phyloP scores from a whole-genome alignment of 129 eudicot species.

The Artemisia annua region DNA sequence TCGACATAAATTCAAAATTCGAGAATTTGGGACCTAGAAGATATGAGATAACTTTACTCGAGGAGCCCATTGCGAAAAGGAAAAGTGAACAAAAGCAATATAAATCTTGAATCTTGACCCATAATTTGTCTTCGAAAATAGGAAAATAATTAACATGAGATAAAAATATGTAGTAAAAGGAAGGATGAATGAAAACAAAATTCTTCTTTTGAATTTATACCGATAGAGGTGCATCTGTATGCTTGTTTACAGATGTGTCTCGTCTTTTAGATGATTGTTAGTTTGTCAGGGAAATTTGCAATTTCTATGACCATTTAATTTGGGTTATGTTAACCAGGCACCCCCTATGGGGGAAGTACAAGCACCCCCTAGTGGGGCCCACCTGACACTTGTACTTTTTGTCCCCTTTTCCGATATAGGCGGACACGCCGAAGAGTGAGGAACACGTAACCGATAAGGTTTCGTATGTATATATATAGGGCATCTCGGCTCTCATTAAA shows the following conservation, averaged over 20 bases:
- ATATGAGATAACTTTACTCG: constrained; percentile 43
- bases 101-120: constrained; percentile 55
- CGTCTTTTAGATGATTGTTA: constrained; percentile 26
- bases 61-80: constrained; percentile 46
- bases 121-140: constrained; percentile 39
- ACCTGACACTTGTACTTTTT: too few relatives aligned
- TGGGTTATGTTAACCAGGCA: too few relatives aligned
- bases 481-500: too few relatives aligned
- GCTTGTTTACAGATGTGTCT: neutral
- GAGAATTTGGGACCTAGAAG: constrained; percentile 23
- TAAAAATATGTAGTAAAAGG: neutral
- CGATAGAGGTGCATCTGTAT: neutral
- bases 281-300: too few relatives aligned
- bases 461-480: too few relatives aligned
- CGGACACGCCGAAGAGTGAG: too few relatives aligned
- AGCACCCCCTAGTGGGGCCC: too few relatives aligned
- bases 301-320: too few relatives aligned
- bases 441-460: too few relatives aligned
- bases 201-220: constrained; percentile 15
- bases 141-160: neutral
- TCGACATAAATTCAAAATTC: neutral
- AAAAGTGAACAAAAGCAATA: constrained; percentile 45
- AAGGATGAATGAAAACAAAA: constrained; percentile 37
- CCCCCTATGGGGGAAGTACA: too few relatives aligned
- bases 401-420: too few relatives aligned